Evolutionary conservation across 371 early-diverging fungal species (phyloP).

Genomic region (Vairimorpha necatrix): DNA sequence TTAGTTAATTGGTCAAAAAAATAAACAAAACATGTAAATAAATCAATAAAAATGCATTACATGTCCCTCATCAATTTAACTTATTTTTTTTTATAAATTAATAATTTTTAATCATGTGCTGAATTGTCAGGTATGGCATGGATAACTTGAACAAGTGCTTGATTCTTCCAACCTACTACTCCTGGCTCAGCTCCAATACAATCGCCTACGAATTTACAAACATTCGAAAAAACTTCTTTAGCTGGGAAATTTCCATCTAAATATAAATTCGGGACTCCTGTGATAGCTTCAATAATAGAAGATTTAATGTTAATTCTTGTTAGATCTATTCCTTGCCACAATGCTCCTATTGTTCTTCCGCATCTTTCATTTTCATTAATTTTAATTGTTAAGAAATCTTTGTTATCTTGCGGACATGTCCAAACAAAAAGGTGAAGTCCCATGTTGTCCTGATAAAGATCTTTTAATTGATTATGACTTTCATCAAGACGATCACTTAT

Average conservation of each 20-base stretch:
- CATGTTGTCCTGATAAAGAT: slow-evolving; percentile 23
- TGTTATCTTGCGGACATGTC: slow-evolving; percentile 35
- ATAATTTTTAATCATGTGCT: neutral
- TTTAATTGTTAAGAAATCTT: neutral
- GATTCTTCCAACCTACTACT: slow-evolving; percentile 16
- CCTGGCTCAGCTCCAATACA: slow-evolving; percentile 31
- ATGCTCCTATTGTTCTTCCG: slow-evolving; percentile 49
- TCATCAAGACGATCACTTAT: slow-evolving; percentile 26
- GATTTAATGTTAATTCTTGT: slow-evolving; percentile 49
- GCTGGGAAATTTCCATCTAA: slow-evolving; percentile 14
- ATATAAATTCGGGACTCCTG: slow-evolving; percentile 38
- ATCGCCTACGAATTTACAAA: slow-evolving; percentile 30
- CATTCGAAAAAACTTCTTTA: neutral
- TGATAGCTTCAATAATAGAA: slow-evolving; percentile 51
- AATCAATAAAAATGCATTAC: too few species aligned
- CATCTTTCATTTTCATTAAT: slow-evolving; percentile 41
- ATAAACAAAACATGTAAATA: too few species aligned
- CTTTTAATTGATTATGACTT: slow-evolving; percentile 28
- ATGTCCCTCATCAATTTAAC: neutral
- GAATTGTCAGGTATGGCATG: slow-evolving; percentile 14
- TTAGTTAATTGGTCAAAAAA: too few species aligned
- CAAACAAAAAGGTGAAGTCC: slow-evolving; percentile 54
- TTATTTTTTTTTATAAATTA: neutral
- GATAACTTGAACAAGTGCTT: neutral
- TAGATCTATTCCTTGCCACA: slow-evolving; percentile 52